Percentiles rank a stretch among this genome's conserved stretches.
Conservation (phyloP, 2,329 filamentous ascomycete genomes). For the Claviceps cyperi region DNA sequence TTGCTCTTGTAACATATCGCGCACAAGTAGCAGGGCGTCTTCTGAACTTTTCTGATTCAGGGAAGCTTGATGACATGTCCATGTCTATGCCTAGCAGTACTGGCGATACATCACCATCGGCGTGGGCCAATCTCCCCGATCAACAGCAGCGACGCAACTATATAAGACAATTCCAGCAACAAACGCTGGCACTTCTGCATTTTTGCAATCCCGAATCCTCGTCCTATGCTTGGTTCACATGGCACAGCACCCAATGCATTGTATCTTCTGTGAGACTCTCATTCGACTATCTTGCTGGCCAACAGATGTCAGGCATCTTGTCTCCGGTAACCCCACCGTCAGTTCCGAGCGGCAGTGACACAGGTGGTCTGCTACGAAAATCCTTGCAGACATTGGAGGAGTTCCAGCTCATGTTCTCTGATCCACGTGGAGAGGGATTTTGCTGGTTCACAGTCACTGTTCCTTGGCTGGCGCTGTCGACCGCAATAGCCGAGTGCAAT, state of each 20-base stretch:
- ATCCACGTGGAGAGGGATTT: slow-evolving; percentile 7
- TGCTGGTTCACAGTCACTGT: slow-evolving; percentile 6
- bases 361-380: slow-evolving; percentile 3
- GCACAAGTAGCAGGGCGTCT: slow-evolving; percentile 4
- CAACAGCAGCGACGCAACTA: not conserved
- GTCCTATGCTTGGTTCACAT: slow-evolving; percentile 7
- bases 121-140: not conserved
- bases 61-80: not conserved
- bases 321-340: not conserved
- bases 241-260: slow-evolving; percentile 8
- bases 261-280: slow-evolving; percentile 5
- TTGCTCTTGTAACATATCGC: slow-evolving; percentile 5
- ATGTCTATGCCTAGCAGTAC: not conserved
- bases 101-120: not conserved
- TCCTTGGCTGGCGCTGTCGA: slow-evolving; percentile 7
- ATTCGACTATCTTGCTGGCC: not conserved
- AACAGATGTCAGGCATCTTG: not conserved
- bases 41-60: not conserved
- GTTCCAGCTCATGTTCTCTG: slow-evolving; percentile 5
- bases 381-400: slow-evolving; percentile 3
- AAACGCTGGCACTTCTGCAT: slow-evolving; percentile 3
- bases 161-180: slow-evolving; percentile 4
- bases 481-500: slow-evolving; percentile 7
- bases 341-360: not conserved
- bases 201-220: slow-evolving; percentile 8